Evolutionary conservation across 129 eudicot genomes (phyloP).

Genomic region (Oenanthe sinensis): DNA sequence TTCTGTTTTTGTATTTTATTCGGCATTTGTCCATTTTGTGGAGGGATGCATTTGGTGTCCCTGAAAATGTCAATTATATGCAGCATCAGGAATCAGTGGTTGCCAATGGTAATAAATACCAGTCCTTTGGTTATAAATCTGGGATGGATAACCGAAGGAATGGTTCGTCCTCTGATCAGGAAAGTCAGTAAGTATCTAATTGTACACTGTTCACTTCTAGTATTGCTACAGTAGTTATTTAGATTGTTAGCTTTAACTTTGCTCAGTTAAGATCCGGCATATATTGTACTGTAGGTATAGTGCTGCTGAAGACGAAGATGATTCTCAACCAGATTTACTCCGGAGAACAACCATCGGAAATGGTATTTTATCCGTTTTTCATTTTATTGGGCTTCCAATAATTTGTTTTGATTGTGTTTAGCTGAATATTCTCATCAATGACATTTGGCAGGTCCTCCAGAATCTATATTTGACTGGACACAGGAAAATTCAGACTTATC

Average conservation of each 20-base stretch:
- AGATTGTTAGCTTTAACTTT: not conserved
- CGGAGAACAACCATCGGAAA: conserved; percentile 95
- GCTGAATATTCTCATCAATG: conserved; percentile 2
- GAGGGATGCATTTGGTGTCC: conserved; percentile 11
- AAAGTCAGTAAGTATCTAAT: conserved; percentile 81
- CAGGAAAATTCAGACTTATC: conserved; percentile 77
- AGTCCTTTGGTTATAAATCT: conserved; percentile 77
- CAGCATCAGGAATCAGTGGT: conserved; percentile 94
- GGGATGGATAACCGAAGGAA: conserved; percentile 71
- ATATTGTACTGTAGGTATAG: conserved; percentile 52
- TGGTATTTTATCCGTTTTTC: conserved; percentile 34
- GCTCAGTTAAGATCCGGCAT: conserved; percentile 2
- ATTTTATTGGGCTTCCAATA: not conserved
- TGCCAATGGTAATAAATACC: conserved; percentile 71
- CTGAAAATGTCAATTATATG: conserved; percentile 17
- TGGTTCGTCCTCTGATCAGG: conserved; percentile 90
- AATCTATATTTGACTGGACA: conserved; percentile 92
- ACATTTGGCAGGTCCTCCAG: conserved; percentile 80
- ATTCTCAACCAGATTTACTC: conserved; percentile 46
- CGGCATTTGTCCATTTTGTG: not conserved
- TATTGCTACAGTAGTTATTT: not conserved
- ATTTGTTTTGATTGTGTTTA: not conserved
- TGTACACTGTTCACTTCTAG: not conserved
- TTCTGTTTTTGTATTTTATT: not conserved
- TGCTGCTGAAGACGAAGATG: conserved; percentile 95